These are phyloP conservation scores for Neurospora intermedia DNA, from an alignment of 495 filamentous ascomycete genomes.

Conservation along the genomic window DNA sequence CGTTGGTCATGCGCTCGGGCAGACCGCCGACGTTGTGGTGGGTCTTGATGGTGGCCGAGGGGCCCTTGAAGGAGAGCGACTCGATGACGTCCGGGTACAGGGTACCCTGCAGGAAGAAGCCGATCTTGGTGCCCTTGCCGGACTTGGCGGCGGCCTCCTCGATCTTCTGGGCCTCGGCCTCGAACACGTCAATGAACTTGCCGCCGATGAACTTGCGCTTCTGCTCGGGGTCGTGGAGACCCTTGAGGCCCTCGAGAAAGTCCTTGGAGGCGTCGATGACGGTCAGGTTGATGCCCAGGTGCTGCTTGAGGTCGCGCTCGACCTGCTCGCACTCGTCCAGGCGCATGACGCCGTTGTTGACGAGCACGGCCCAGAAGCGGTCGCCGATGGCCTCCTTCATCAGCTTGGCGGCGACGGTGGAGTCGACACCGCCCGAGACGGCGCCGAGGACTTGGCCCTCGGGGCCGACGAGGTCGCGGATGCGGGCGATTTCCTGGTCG, in stretches of 20 bases:
- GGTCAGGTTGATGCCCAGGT: slow-evolving; percentile 82
- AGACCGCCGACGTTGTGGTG: slow-evolving; percentile 80
- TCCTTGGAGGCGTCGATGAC: slow-evolving; percentile 69
- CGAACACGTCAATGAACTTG: slow-evolving; percentile 76
- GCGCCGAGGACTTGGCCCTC: slow-evolving; percentile 76
- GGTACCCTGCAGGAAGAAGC: slow-evolving; percentile 18
- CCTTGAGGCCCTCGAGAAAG: slow-evolving; percentile 66
- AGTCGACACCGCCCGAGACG: slow-evolving; percentile 86
- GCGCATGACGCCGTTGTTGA: slow-evolving; percentile 80
- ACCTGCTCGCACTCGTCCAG: slow-evolving; percentile 75
- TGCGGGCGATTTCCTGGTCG: slow-evolving; percentile 64
- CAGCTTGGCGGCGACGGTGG: slow-evolving; percentile 77
- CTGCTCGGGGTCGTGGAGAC: slow-evolving; percentile 71
- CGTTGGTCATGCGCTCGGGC: slow-evolving; percentile 29
- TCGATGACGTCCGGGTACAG: slow-evolving; percentile 62
- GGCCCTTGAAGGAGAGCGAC: slow-evolving; percentile 71
- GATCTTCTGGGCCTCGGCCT: slow-evolving; percentile 68
- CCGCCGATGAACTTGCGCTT: slow-evolving; percentile 84
- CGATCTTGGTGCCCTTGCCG: slow-evolving; percentile 26
- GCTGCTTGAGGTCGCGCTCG: slow-evolving; percentile 59
- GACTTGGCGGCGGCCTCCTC: slow-evolving; percentile 54
- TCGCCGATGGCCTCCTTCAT: slow-evolving; percentile 62
- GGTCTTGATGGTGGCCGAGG: slow-evolving; percentile 68
- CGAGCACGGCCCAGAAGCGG: slow-evolving; percentile 79
- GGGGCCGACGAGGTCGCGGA: slow-evolving; percentile 65